Evolutionary conservation across 805 yeast species (phyloP).

Genomic region (Starmera pachycereana): DNA sequence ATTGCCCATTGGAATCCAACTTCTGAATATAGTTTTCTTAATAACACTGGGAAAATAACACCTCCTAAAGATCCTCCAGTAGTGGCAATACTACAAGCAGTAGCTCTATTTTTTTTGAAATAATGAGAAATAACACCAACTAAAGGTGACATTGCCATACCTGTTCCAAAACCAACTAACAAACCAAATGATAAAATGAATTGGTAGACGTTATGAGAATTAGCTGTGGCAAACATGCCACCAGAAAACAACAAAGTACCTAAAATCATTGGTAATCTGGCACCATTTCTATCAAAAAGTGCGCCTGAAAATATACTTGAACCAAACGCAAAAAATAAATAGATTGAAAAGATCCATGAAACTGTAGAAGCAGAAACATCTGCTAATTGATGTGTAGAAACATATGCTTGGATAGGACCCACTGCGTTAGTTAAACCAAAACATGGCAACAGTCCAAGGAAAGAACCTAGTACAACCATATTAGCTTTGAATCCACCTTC

Average conservation of each 20-base stretch:
- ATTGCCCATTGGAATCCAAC: slow-evolving; percentile 56
- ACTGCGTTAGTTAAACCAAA: slow-evolving; percentile 52
- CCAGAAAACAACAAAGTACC: slow-evolving; percentile 37
- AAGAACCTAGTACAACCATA: slow-evolving; percentile 49
- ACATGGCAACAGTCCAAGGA: slow-evolving; percentile 45
- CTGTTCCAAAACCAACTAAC: slow-evolving; percentile 48
- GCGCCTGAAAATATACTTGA: slow-evolving; percentile 47
- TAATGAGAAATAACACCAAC: slow-evolving; percentile 57
- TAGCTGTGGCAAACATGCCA: slow-evolving; percentile 50
- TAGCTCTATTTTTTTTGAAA: slow-evolving; percentile 50
- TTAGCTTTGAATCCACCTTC: slow-evolving; percentile 54
- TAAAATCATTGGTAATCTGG: slow-evolving; percentile 30
- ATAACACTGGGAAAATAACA: slow-evolving; percentile 42
- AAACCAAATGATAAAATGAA: slow-evolving; percentile 52
- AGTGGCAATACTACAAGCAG: slow-evolving; percentile 41
- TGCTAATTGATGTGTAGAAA: slow-evolving; percentile 42
- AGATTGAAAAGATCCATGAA: slow-evolving; percentile 62
- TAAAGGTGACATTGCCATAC: slow-evolving; percentile 50
- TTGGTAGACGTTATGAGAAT: slow-evolving; percentile 43
- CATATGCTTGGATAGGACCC: slow-evolving; percentile 59
- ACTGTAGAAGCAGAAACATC: slow-evolving; percentile 36
- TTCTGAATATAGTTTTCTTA: slow-evolving; percentile 35
- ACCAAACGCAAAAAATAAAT: slow-evolving; percentile 39
- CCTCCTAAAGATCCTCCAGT: slow-evolving; percentile 54
- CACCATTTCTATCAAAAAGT: slow-evolving; percentile 54